Conservation (phyloP, 2,329 filamentous ascomycete species). For the Dryadomyces quercus-mongolicae region DNA sequence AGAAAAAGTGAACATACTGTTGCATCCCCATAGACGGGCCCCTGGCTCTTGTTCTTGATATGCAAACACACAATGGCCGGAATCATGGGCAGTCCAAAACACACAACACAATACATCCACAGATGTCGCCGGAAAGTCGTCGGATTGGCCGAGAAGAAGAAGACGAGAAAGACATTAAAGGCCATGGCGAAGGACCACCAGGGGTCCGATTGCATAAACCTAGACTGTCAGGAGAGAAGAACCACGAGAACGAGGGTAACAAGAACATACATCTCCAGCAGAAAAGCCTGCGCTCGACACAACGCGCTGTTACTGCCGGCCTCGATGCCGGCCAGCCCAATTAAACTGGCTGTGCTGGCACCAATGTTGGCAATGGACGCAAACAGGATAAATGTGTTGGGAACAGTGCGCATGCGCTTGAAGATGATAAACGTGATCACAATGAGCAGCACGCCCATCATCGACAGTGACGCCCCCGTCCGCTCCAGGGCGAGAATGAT, state of each 20-base stretch:
- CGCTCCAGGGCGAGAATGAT: slow-evolving; percentile 37
- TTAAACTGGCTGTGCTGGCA: slow-evolving; percentile 54
- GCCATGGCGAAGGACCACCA: slow-evolving; percentile 77
- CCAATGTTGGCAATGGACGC: slow-evolving; percentile 48
- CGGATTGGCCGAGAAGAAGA: slow-evolving; percentile 46
- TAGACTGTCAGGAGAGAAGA: slow-evolving; percentile 28
- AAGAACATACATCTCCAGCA: slow-evolving; percentile 55
- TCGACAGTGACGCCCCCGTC: slow-evolving; percentile 39
- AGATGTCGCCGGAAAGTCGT: slow-evolving; percentile 61
- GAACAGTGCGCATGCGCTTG: slow-evolving; percentile 42
- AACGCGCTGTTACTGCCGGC: slow-evolving; percentile 40
- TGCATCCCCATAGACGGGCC: slow-evolving; percentile 41
- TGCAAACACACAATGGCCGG: slow-evolving; percentile 56
- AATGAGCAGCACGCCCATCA: slow-evolving; percentile 37
- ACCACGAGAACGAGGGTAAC: background rate
- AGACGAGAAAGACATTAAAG: slow-evolving; percentile 64
- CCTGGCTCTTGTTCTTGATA: slow-evolving; percentile 26
- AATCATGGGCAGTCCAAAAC: slow-evolving; percentile 60
- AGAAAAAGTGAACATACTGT: slow-evolving; percentile 28
- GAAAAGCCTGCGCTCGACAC: slow-evolving; percentile 48
- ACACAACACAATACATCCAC: slow-evolving; percentile 57
- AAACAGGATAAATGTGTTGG: slow-evolving; percentile 50
- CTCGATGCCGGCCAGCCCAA: slow-evolving; percentile 52
- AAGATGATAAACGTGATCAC: slow-evolving; percentile 39
- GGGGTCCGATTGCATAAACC: slow-evolving; percentile 67